Base-by-base conservation (phyloP, 2,329 filamentous ascomycete genomes). In the Sporothrix euskadiensis region DNA sequence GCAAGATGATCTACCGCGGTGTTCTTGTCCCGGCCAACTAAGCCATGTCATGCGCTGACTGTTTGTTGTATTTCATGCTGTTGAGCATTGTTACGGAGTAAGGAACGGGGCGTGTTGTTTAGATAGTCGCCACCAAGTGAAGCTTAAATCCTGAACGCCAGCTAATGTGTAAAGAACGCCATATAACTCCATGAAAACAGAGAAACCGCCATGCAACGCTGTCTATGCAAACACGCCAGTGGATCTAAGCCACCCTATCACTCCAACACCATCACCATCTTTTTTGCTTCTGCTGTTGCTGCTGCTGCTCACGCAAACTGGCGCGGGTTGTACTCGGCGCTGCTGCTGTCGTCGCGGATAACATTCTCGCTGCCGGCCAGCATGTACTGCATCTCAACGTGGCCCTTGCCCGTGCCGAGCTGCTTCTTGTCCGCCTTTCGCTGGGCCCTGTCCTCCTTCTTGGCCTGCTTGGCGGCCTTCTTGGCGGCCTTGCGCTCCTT, bases 401-500 rank as follows among this genome's bases (percentile, higher is more conserved):
- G 54, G 52, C 54, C 54, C 52, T 59, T 71, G n/a, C 69, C 69
- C 8, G 69, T 47, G 52, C 22, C 54, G 12, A 71, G 39, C 54
- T 57, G 52, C 32, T 54, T 49, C 35, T 71, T 59, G 19, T 69
- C 65, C 39, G 52, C 68, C 68, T 70, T 70, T 52, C 47, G 68
- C 65, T 73, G 73, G 16, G 56, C 70, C 68, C 74, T 71, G 6
- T 57, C 39, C 22, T 68, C 66, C 8, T 26, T 22, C 22, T 22
- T 26, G 12, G 52, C 52, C 35, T 73, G 73, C 44, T 69, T 70
- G 9, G 70, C 52, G 22, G 70, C 68, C 52, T 54, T n/a, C 47
- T 70, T 61, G 35, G 69, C 66, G 3, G 75, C 75, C 78, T 85
- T 87, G 79, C 84, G 85, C 76, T 86, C 81, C 74, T 80, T 80